Evolutionary conservation across 1,284 basidiomycete genomes (phyloP), one percentile per base, ranked within the genome.

Genomic region (Boletus holoroseus): DNA sequence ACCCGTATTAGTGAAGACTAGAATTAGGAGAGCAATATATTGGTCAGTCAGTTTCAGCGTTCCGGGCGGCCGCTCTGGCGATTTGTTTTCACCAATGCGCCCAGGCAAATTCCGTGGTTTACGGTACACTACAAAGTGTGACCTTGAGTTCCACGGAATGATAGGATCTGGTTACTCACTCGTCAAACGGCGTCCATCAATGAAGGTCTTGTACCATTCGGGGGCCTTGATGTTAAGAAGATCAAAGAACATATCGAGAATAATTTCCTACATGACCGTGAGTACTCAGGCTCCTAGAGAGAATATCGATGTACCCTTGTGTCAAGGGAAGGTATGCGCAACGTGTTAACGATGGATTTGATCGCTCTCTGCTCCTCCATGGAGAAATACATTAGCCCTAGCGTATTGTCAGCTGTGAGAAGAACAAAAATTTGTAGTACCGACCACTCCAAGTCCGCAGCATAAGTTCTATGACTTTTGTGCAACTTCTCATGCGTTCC

Each of bases 241-340:
- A 56, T 91, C 87, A 64, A 95, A 95, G 61, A 99, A 90, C 79
- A 96, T 87, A 61, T 97, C 91, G 30, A 99, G 74, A 28, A 98
- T 76, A 22, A 93, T 81, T 72, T 95, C 92, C 92, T 95, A 63
- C 3, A 48, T 12, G 45, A 27, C 22, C 28, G 12, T 57, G 40
- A 69, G 55, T 35, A 41, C 8, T 38, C 24, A 4, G 27, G 26
- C 13, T 34, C 18, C 42, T 11, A 27, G 6, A 43, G 32, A 52
- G 50, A 39, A 34, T 43, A 36, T 34, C 3, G 1, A 27, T 79
- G 57, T 66, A 94, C 93, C 66, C 92, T 78, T 47, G 91, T 88
- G 44, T 92, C 86, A 16, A 89, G 73, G 1, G 90, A 88, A 5
- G 94, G 94, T 69, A 97, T 90, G 54, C 85, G 82, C 42, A 99